These are phyloP conservation scores for Chloranthus sessilifolius DNA, from an alignment of 164 flowering plant species.

Conservation along the genomic window DNA sequence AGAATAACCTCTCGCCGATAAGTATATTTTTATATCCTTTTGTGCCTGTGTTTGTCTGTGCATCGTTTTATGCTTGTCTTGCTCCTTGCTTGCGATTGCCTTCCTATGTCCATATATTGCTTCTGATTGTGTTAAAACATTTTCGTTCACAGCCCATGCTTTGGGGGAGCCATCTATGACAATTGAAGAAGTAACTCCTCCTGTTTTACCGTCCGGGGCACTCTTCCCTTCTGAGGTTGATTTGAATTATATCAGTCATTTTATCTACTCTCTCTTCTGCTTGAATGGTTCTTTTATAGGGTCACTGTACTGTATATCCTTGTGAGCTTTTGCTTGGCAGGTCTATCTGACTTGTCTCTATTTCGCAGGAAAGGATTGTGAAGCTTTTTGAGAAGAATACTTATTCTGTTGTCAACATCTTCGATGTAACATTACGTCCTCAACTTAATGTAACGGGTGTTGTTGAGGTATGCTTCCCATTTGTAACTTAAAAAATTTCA, in stretches of 20 bases:
- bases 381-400: constrained; percentile 85
- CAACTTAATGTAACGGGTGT: constrained; percentile 82
- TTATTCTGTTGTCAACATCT: constrained; percentile 87
- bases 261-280: neutral
- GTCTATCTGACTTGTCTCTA: constrained; percentile 16
- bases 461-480: constrained; percentile 62
- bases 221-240: constrained; percentile 82
- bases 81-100: too few relatives aligned
- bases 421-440: constrained; percentile 90
- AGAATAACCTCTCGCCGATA: too few relatives aligned
- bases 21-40: too few relatives aligned
- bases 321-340: constrained; percentile 12
- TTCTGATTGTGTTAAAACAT: too few relatives aligned
- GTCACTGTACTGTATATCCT: neutral
- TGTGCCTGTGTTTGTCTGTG: too few relatives aligned
- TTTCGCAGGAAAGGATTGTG: constrained; percentile 72
- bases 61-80: too few relatives aligned
- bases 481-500: neutral
- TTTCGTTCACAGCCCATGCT: constrained; percentile 59
- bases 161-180: constrained; percentile 81
- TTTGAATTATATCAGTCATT: neutral
- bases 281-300: neutral
- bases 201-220: constrained; percentile 55
- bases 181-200: constrained; percentile 81
- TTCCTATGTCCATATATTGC: too few relatives aligned